phyloP scores from a whole-genome alignment of 2,329 filamentous ascomycete species.

The Ilyonectria robusta region DNA sequence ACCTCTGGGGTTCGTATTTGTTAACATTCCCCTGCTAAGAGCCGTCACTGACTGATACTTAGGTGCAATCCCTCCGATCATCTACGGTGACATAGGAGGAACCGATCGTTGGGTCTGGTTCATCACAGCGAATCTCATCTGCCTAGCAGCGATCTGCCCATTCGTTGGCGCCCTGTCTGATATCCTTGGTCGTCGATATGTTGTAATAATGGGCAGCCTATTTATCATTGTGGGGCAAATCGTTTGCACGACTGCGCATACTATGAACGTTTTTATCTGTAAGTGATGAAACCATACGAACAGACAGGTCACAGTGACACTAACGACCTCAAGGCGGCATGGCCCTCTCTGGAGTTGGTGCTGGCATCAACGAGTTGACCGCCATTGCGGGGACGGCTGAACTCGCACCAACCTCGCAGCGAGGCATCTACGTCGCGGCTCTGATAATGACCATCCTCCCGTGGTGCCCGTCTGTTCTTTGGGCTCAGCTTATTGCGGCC shows the following conservation, averaged over 20 bases:
- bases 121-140: background rate
- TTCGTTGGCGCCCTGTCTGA: background rate
- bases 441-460: background rate
- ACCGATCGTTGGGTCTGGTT: background rate
- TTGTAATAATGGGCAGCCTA: background rate
- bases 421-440: background rate
- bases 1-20: constrained; percentile 3
- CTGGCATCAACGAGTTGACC: background rate
- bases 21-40: background rate
- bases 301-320: background rate
- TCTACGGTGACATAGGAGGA: background rate
- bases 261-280: background rate
- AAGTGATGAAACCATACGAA: background rate
- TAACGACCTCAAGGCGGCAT: background rate
- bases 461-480: background rate
- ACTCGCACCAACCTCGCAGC: background rate
- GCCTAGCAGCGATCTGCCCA: background rate
- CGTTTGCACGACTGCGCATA: background rate
- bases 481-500: background rate
- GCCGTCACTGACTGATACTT: background rate
- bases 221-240: background rate
- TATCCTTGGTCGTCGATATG: background rate
- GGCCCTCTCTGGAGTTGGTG: background rate
- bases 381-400: background rate
- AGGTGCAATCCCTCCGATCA: background rate